Evolutionary conservation across 305 asterid species (phyloP), one percentile per base, ranked within the genome.

Genomic region (Rubia peregrina): DNA sequence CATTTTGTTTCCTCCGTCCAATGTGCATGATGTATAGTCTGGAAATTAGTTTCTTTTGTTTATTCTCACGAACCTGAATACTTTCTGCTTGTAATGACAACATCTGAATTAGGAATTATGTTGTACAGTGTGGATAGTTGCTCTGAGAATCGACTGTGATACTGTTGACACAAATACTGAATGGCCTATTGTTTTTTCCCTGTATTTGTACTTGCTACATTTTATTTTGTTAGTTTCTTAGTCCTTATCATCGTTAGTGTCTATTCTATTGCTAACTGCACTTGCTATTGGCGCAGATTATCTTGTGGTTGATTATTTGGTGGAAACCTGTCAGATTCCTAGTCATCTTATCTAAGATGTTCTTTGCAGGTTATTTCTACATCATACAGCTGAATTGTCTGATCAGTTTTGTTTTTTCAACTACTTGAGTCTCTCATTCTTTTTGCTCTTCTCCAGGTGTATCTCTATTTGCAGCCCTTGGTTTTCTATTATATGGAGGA

Each of bases 401-500:
- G 17, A 36, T 33, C n/a, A 12, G 13, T 22, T 21, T 72, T 22
- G 33, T 43, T 3, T 41, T 38, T 36, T 38, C 67, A 43, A 70
- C 72, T 42, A 51, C 55, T 79, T 60, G 16, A 46, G n/a, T 70
- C 62, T 80, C 74, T 78, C 80, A 73, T 65, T 62, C 17, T 62
- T 38, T 74, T 67, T 75, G 65, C 48, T 79, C 19, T 44, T 51
- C 75, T 80, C 66, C 89, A 90, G 99, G 95, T 65, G 96, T 89
- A 60, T 91, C 90, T 70, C 79, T 94, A 69, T 86, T 88, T 88
- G 96, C 99, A 33, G 98, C 99, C 62, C 74, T 94, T 79, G 97
- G 97, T 49, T 94, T 94, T 83, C 95, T 89, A 74, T 87, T 94
- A 53, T 94, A 94, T 74, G 99, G 99, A 71, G 99, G 97, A 87